Evolutionary conservation across 257 asterid genomes (phyloP), one percentile per base, ranked within the genome.

Genomic region (Fraxinus excelsior): DNA sequence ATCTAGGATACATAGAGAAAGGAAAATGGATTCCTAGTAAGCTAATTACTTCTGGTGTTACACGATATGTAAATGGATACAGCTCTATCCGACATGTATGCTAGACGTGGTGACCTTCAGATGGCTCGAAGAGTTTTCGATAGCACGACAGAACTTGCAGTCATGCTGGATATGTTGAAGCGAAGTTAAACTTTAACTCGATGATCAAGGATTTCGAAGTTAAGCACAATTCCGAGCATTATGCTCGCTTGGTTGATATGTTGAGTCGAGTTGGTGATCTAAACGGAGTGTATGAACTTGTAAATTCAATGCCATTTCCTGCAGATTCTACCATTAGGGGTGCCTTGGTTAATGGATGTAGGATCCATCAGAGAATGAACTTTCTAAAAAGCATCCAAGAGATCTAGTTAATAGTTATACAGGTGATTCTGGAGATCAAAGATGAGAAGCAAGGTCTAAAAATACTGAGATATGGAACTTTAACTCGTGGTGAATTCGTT

Each of bases 1-100:
- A 82, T 85, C 81, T 87, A 11, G 95, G 97, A 31, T 84, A 79
- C 37, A 64, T 82, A 53, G 96, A 88, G 51, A 89, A 90, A 81
- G 99, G 97, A 5, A 92, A 87, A 74, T 86, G 91, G 97, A 74
- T 91, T 84, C 99, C 92, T 86, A 96, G 90, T 49, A 92, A 91
- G 86, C 71, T 85, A 58, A 86, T 90, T 35, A 77, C 86, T 56
- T 80, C 67, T 42, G 97, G 97, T 23, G 79, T 88, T 23, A 73
- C 13, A 26, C 82, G 97, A 92, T 79, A 75, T 87, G 87, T 92
- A 84, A 62, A 80, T 90, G 2, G 89, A 88, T 74, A 90, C 97
- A 4, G 88, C 97, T 62, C 80, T 94, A 46, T 82, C 80, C 12
- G 91, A 90, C 68, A 87, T 94, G 97, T 94, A 92, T 70, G 95